These are phyloP conservation scores for Sclerotiophoma versabilis DNA, from an alignment of 2,329 filamentous ascomycete species.

Conservation along the genomic window DNA sequence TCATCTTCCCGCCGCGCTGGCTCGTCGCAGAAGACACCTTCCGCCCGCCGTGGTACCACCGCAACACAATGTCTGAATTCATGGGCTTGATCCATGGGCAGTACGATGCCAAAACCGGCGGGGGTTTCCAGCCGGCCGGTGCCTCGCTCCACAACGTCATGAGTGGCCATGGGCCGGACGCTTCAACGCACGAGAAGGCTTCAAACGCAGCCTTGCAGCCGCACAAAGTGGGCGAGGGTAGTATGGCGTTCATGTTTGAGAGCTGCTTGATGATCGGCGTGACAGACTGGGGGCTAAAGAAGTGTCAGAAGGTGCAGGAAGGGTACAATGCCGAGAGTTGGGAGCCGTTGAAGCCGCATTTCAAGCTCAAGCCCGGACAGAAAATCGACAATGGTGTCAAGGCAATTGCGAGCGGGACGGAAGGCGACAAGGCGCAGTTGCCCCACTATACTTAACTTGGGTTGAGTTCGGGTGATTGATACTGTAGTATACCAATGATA, in stretches of 20 bases:
- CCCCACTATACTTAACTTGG: slow-evolving; percentile 31
- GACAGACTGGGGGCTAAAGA: slow-evolving; percentile 74
- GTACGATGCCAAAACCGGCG: slow-evolving; percentile 66
- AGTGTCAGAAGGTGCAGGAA: slow-evolving; percentile 73
- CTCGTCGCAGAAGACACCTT: slow-evolving; percentile 74
- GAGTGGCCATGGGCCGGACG: slow-evolving; percentile 73
- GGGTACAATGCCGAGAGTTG: slow-evolving; percentile 84
- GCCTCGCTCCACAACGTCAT: slow-evolving; percentile 76
- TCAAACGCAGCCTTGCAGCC: slow-evolving; percentile 63
- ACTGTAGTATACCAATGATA: neutral
- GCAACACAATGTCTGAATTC: slow-evolving; percentile 73
- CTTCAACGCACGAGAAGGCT: slow-evolving; percentile 65
- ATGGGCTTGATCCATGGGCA: slow-evolving; percentile 70
- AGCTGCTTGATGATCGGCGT: slow-evolving; percentile 73
- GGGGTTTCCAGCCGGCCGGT: slow-evolving; percentile 68
- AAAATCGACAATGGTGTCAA: slow-evolving; percentile 38
- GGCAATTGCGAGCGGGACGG: slow-evolving; percentile 20
- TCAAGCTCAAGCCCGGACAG: slow-evolving; percentile 41
- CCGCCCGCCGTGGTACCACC: slow-evolving; percentile 75
- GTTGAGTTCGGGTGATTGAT: too few relatives aligned
- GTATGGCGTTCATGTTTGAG: slow-evolving; percentile 74
- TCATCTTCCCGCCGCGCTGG: slow-evolving; percentile 77
- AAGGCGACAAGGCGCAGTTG: slow-evolving; percentile 34
- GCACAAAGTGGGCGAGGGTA: slow-evolving; percentile 67
- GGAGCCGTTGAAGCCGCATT: slow-evolving; percentile 62